Evolutionary conservation across 164 flowering plant genomes (phyloP).

Genomic region (Euptelea pleiosperma): DNA sequence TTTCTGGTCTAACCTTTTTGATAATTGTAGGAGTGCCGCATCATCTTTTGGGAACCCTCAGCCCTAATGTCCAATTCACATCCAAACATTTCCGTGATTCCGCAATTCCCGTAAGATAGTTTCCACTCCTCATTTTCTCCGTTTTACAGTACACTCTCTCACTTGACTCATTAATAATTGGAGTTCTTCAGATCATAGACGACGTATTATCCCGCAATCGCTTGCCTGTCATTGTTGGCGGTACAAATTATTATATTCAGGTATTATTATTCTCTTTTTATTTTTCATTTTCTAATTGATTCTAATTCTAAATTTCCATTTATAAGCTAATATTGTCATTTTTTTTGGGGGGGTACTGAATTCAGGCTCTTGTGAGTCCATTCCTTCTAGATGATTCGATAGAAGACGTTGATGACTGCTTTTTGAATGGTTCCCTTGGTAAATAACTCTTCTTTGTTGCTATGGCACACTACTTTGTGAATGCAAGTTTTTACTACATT

Average conservation of each 20-base stretch:
- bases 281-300: neutral
- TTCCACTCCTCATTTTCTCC: neutral
- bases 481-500: too few relatives aligned
- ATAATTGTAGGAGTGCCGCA: slow-evolving; percentile 67
- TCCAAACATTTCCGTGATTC: slow-evolving; percentile 75
- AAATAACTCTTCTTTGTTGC: slow-evolving; percentile 7
- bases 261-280: slow-evolving; percentile 22
- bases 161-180: slow-evolving; percentile 5
- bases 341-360: neutral
- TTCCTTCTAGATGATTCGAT: slow-evolving; percentile 75
- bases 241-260: slow-evolving; percentile 97
- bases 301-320: slow-evolving; percentile 1
- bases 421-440: slow-evolving; percentile 35
- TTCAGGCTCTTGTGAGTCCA: slow-evolving; percentile 81
- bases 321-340: neutral
- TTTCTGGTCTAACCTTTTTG: neutral
- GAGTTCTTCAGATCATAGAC: slow-evolving; percentile 57
- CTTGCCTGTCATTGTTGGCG: slow-evolving; percentile 91
- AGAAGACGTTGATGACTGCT: slow-evolving; percentile 42
- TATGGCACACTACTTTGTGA: too few relatives aligned
- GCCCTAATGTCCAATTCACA: slow-evolving; percentile 72
- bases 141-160: neutral
- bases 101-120: slow-evolving; percentile 32
- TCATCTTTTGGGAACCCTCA: slow-evolving; percentile 83
- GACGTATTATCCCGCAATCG: slow-evolving; percentile 57